A percentile compares a stretch with the other conserved stretches of the same genome.
Conservation (phyloP, 225 moss, liverwort and hornwort genomes). For the Sphagnum tenellum region DNA sequence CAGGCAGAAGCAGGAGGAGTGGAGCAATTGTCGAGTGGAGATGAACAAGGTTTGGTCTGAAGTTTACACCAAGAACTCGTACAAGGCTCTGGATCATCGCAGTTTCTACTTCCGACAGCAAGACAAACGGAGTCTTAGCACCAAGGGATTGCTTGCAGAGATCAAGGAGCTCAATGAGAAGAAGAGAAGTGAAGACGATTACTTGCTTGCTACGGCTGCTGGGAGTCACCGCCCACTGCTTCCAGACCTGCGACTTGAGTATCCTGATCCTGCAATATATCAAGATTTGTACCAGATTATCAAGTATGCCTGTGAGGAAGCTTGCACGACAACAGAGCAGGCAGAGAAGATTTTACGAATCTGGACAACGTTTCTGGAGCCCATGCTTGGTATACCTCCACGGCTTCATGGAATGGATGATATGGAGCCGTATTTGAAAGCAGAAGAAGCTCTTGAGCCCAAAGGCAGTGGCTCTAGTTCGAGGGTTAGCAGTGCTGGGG, state of each 20-base stretch:
- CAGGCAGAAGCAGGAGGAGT: conserved; percentile 88
- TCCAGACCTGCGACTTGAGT: conserved; percentile 59
- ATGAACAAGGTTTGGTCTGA: conserved; percentile 99
- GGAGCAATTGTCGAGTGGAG: conserved; percentile 60
- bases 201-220: conserved; percentile 44
- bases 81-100: conserved; percentile 92
- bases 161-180: conserved; percentile 79
- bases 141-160: conserved; percentile 69
- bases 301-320: conserved; percentile 75
- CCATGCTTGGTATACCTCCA: conserved; percentile 53
- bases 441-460: conserved; percentile 7
- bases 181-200: conserved; percentile 66
- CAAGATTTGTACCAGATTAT: conserved; percentile 77
- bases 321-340: conserved; percentile 56
- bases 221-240: conserved; percentile 53
- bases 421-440: conserved; percentile 16
- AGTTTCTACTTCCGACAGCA: conserved; percentile 97
- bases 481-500: conserved; percentile 3
- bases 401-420: conserved; percentile 26
- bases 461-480: conserved; percentile 10
- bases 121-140: conserved; percentile 85
- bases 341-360: conserved; percentile 56
- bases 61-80: conserved; percentile 83
- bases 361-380: conserved; percentile 58
- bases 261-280: conserved; percentile 55